These are phyloP conservation scores for Moniliella sp. DNA, from an alignment of 1,284 basidiomycete species.

Conservation along the genomic window DNA sequence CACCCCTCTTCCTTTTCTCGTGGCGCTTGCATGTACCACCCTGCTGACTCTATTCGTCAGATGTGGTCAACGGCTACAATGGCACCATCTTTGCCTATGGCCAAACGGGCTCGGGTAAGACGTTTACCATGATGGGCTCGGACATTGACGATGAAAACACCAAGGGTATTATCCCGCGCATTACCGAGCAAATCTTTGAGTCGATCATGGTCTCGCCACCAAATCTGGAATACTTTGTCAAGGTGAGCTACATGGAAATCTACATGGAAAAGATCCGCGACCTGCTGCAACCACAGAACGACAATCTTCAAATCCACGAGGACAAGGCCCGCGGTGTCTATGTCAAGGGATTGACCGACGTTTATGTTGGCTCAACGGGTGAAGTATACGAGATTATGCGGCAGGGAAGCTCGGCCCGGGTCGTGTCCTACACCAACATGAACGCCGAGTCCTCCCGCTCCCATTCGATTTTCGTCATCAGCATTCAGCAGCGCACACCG, in stretches of 20 bases:
- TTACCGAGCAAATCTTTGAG: conserved; percentile 95
- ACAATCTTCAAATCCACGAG: conserved; percentile 94
- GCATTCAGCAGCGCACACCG: conserved; percentile 83
- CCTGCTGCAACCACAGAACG: conserved; percentile 82
- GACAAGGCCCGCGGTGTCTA: conserved; percentile 94
- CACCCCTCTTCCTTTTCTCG: not conserved
- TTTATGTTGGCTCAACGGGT: conserved; percentile 55
- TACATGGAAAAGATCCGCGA: conserved; percentile 93
- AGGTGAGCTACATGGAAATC: conserved; percentile 99
- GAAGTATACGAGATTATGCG: conserved; percentile 99
- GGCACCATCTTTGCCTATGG: conserved; percentile 78
- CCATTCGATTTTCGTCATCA: conserved; percentile 95
- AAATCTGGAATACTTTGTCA: conserved; percentile 90
- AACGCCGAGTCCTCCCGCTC: conserved; percentile 97
- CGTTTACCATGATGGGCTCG: conserved; percentile 44
- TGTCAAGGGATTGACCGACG: conserved; percentile 89
- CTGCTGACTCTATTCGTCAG: conserved; percentile 36
- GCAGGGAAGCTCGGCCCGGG: conserved; percentile 70
- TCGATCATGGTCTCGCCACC: conserved; percentile 86
- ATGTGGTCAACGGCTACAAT: conserved; percentile 96
- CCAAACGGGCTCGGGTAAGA: conserved; percentile 57
- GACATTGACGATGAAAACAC: conserved; percentile 60
- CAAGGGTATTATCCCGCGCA: conserved; percentile 90
- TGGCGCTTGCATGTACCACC: not conserved
- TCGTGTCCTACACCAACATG: conserved; percentile 89